Base-by-base conservation (phyloP, 345 rosid species). In the Bruguiera gymnorhiza region DNA sequence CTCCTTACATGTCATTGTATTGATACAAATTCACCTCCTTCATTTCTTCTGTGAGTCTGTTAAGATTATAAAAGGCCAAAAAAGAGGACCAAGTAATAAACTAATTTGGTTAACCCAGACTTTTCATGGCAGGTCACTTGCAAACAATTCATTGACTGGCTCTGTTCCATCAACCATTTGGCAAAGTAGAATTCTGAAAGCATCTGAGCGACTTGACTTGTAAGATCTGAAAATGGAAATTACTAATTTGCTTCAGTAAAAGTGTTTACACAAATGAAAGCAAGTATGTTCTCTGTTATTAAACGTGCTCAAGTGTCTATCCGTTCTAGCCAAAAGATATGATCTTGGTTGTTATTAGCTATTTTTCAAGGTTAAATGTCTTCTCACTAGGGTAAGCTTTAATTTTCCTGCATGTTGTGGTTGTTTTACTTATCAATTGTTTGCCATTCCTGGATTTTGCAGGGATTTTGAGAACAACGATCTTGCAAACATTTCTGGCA, bases 381-480 rank as follows among this genome's bases (percentile, higher is more conserved):
- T 60, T 50, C 34, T 23, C 34, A 55, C 36, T 57, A n/a, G 6
- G 64, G 16, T 27, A 62, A 57, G 32, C 13, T 68, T 24, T 59
- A 30, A 36, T 71, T 10, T 62, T 65, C 23, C 11, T 67, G 57
- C 53, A 6, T 63, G 29, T 23, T 21, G 6, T 60, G 23, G 63
- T 61, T 48, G 37, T 48, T 60, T 66, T 30, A 39, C 73, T 77
- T 52, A 72, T 56, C 6, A 51, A 6, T 71, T 29, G 51, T 53
- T 60, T 60, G 56, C 68, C 57, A 26, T 54, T 66, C 58, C 29
- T 48, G 78, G 71, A 46, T 29, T 32, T 70, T 76, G 69, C 89
- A 94, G 99, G 79, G 93, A 91, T 78, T 78, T 94, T 61, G 81
- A 84, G 84, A 87, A 94, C 85, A 94, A 94, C 76, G 53, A 1